Evolutionary conservation across 2,329 filamentous ascomycete species (phyloP).

Genomic region (Harringtonia lauricola): DNA sequence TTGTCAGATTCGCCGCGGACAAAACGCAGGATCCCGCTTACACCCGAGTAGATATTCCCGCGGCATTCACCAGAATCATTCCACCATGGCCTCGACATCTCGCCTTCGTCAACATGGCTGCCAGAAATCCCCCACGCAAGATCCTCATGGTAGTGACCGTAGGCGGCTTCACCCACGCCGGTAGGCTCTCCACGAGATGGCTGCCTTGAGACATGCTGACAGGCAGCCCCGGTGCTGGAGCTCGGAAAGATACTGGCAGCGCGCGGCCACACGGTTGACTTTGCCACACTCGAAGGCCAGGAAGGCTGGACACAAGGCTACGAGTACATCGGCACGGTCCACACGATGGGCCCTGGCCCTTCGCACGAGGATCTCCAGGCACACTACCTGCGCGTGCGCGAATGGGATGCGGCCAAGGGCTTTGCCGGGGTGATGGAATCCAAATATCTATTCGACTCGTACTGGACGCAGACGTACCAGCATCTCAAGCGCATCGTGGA

Average conservation of each 20-base stretch:
- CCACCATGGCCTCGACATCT: too few relatives aligned
- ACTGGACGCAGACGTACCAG: background rate
- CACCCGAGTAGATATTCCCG: too few relatives aligned
- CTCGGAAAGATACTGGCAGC: background rate
- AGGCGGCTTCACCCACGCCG: slow-evolving; percentile 1
- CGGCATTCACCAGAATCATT: too few relatives aligned
- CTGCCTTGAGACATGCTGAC: background rate
- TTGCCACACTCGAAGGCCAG: slow-evolving; percentile 1
- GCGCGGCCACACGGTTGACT: background rate
- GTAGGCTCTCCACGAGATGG: background rate
- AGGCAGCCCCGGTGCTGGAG: background rate
- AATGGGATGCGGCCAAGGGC: background rate
- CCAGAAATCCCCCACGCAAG: background rate
- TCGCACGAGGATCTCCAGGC: background rate
- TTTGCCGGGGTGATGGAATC: background rate
- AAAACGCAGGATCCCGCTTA: too few relatives aligned
- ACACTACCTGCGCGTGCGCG: background rate
- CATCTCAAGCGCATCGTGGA: background rate
- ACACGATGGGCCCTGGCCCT: background rate
- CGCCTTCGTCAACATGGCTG: background rate
- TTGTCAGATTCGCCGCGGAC: too few relatives aligned
- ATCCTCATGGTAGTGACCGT: background rate
- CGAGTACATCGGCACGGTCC: background rate
- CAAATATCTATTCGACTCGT: slow-evolving; percentile 1
- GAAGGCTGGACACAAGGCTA: background rate